A percentile compares a stretch with the other conserved stretches of the same genome.
Evolutionary conservation across 1,284 basidiomycete genomes (phyloP).

Genomic region (Cutaneotrichosporon cyanovorans): DNA sequence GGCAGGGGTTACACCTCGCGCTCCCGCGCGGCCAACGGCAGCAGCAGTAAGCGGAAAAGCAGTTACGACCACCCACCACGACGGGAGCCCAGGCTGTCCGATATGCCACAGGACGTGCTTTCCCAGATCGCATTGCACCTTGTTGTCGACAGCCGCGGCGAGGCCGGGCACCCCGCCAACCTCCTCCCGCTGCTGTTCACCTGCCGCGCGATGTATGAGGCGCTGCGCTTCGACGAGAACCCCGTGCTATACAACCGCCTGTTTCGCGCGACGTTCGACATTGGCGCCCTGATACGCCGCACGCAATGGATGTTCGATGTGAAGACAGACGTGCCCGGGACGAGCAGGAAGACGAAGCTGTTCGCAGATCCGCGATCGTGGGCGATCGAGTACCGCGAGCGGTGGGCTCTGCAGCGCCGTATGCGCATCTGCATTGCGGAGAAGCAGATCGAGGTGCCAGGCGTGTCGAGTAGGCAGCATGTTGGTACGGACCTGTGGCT

Average conservation of each 20-base stretch:
- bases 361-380: conserved; percentile 32
- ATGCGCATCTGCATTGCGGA: conserved; percentile 34
- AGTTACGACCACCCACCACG: background rate
- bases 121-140: conserved; percentile 27
- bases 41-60: background rate
- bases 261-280: conserved; percentile 45
- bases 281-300: conserved; percentile 32
- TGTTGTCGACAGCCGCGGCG: conserved; percentile 20
- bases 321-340: conserved; percentile 13
- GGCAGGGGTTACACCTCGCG: no score
- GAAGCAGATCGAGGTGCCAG: conserved; percentile 25
- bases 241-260: conserved; percentile 44
- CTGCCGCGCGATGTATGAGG: conserved; percentile 30
- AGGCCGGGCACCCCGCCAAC: conserved; percentile 20
- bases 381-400: conserved; percentile 39
- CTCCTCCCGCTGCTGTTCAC: conserved; percentile 34
- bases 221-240: conserved; percentile 40
- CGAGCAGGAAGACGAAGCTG: conserved; percentile 15
- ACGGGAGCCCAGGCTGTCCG: conserved; percentile 7
- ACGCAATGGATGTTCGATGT: conserved; percentile 33
- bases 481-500: conserved; percentile 43
- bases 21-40: background rate
- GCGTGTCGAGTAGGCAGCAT: conserved; percentile 19
- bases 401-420: conserved; percentile 34
- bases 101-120: conserved; percentile 25